These are phyloP conservation scores for Amanita pallidorosea DNA, from an alignment of 768 basidiomycete genomes.

Conservation along the genomic window DNA sequence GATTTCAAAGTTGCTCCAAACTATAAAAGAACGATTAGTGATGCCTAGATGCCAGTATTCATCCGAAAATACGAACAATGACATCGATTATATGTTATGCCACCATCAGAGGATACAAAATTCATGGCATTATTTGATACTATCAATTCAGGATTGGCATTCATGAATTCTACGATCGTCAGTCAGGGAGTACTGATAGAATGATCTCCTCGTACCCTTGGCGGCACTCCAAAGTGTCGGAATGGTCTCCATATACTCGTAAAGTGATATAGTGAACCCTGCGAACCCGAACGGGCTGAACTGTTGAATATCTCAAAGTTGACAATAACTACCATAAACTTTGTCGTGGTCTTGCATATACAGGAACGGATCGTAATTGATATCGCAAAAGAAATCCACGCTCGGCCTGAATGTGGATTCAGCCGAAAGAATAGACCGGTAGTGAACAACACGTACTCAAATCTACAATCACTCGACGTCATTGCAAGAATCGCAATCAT, in stretches of 20 bases:
- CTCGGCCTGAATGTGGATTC: conserved; percentile 44
- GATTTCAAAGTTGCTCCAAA: conserved; percentile 95
- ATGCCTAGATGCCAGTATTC: background rate
- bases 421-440: background rate
- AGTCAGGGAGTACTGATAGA: background rate
- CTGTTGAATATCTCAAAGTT: background rate
- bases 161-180: conserved; percentile 53
- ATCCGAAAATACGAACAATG: conserved; percentile 39
- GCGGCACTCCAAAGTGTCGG: conserved; percentile 76
- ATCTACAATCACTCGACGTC: conserved; percentile 16
- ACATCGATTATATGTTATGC: conserved; percentile 64
- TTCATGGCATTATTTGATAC: conserved; percentile 63
- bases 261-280: conserved; percentile 79
- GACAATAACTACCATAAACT: conserved; percentile 53
- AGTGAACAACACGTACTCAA: conserved; percentile 27
- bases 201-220: conserved; percentile 33
- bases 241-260: conserved; percentile 79
- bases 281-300: background rate
- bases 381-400: conserved; percentile 80
- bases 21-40: conserved; percentile 22
- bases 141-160: conserved; percentile 48
- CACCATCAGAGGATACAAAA: conserved; percentile 74
- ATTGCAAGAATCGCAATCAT: background rate
- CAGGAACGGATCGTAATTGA: conserved; percentile 81
- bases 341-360: conserved; percentile 80